Percentiles rank a stretch among this genome's conserved stretches.
Evolutionary conservation across 2,329 filamentous ascomycete genomes (phyloP).

Genomic region (Neophaeococcomyces aloes): DNA sequence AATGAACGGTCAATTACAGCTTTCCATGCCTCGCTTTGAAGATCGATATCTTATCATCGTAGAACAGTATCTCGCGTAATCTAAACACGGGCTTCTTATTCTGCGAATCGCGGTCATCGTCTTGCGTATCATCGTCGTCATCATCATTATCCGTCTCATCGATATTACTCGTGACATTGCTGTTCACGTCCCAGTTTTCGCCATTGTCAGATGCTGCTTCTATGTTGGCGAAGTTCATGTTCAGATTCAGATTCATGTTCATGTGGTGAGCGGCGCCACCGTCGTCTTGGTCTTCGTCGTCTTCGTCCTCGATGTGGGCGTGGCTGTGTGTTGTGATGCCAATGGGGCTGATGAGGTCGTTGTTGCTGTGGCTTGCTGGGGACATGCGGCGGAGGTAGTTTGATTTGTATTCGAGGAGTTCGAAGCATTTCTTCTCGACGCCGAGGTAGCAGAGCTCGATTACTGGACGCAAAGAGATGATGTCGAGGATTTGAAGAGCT

Average conservation of each 20-base stretch:
- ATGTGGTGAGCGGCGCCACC: conserved; percentile 22
- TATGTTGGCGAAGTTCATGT: conserved; percentile 24
- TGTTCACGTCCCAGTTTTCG: conserved; percentile 28
- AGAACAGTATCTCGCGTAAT: conserved; percentile 69
- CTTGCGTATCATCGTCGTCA: conserved; percentile 22
- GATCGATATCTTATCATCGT: conserved; percentile 71
- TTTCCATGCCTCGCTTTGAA: conserved; percentile 63
- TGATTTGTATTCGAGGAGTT: conserved; percentile 55
- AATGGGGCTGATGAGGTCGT: not conserved
- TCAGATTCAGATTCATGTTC: no score
- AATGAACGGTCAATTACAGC: conserved; percentile 23
- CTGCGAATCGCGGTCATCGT: conserved; percentile 20
- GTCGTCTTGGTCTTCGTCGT: conserved; percentile 30
- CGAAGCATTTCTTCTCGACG: conserved; percentile 67
- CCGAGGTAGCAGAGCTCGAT: conserved; percentile 69
- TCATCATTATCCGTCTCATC: conserved; percentile 42
- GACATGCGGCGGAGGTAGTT: not conserved
- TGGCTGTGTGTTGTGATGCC: conserved; percentile 6
- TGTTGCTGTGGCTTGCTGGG: conserved; percentile 4
- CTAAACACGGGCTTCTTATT: conserved; percentile 38
- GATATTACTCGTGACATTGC: conserved; percentile 40
- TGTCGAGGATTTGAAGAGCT: conserved; percentile 65
- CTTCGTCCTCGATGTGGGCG: conserved; percentile 30
- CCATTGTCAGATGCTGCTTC: conserved; percentile 27
- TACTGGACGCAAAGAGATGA: conserved; percentile 64